phyloP scores from a whole-genome alignment of 2,329 filamentous ascomycete species.

The Atkinsonella hypoxylon region DNA sequence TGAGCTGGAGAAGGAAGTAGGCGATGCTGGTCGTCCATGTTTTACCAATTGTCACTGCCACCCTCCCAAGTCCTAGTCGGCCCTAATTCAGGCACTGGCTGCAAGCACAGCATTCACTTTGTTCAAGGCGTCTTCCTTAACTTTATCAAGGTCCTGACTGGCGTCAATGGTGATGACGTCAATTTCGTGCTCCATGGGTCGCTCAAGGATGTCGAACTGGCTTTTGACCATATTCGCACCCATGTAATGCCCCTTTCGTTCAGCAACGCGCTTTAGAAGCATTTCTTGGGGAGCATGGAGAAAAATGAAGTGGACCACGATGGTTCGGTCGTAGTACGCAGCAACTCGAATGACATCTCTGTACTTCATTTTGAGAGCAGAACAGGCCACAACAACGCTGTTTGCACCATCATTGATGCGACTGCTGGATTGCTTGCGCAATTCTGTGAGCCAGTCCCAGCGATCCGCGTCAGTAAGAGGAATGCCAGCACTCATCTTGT shows the following conservation, averaged over 20 bases:
- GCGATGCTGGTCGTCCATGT: background rate
- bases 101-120: conserved; percentile 42
- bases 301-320: conserved; percentile 88
- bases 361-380: conserved; percentile 93
- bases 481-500: conserved; percentile 79
- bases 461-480: conserved; percentile 87
- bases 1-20: background rate
- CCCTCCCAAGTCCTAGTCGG: background rate
- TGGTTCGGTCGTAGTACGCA: conserved; percentile 58
- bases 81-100: conserved; percentile 9
- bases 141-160: conserved; percentile 42
- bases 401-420: conserved; percentile 43
- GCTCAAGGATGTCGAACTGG: conserved; percentile 81
- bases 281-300: conserved; percentile 66
- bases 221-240: conserved; percentile 89
- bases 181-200: conserved; percentile 55
- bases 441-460: conserved; percentile 87
- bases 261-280: conserved; percentile 62
- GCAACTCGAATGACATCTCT: conserved; percentile 80
- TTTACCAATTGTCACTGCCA: background rate
- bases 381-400: conserved; percentile 92
- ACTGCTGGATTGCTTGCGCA: conserved; percentile 56
- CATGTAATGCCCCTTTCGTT: conserved; percentile 84
- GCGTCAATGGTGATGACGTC: conserved; percentile 66
- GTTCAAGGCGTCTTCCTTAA: conserved; percentile 47